Conservation (phyloP, 2,329 filamentous ascomycete genomes). For the Aspergillus floridensis region DNA sequence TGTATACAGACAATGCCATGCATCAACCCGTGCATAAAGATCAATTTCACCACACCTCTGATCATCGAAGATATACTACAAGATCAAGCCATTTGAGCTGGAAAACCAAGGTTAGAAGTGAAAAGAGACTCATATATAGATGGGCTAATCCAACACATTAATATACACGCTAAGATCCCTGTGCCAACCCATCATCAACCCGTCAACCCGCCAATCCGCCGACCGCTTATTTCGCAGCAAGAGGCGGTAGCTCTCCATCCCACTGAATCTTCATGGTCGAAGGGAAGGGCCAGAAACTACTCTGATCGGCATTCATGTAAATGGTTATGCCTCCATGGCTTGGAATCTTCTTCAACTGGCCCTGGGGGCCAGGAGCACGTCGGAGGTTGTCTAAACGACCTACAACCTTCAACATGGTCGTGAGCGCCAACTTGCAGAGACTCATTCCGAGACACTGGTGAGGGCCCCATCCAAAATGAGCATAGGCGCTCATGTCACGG, state of each 20-base stretch:
- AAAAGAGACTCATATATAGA: background rate
- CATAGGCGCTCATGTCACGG: slow-evolving; percentile 62
- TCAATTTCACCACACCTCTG: background rate
- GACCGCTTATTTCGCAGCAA: slow-evolving; percentile 8
- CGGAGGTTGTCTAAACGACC: slow-evolving; percentile 43
- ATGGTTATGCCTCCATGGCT: slow-evolving; percentile 41
- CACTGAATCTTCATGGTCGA: slow-evolving; percentile 46
- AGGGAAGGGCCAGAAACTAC: slow-evolving; percentile 44
- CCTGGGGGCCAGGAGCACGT: slow-evolving; percentile 41
- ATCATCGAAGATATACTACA: no score
- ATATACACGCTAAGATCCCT: background rate
- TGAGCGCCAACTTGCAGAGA: slow-evolving; percentile 33
- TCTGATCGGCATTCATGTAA: slow-evolving; percentile 47
- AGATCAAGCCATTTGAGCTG: no score
- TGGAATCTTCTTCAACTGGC: slow-evolving; percentile 39
- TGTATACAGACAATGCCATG: no score
- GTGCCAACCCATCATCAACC: background rate
- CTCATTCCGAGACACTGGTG: slow-evolving; percentile 59
- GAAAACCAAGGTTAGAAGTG: background rate
- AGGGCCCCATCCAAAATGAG: slow-evolving; percentile 62
- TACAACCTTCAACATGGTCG: slow-evolving; percentile 42
- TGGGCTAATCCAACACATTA: background rate
- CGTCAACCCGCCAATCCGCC: background rate
- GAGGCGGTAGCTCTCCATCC: slow-evolving; percentile 37
- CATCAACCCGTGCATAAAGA: background rate